Percentiles rank a stretch among this genome's conserved stretches.
phyloP scores from a whole-genome alignment of 352 stramenopile genomes.

The Globisporangium middletonii region DNA sequence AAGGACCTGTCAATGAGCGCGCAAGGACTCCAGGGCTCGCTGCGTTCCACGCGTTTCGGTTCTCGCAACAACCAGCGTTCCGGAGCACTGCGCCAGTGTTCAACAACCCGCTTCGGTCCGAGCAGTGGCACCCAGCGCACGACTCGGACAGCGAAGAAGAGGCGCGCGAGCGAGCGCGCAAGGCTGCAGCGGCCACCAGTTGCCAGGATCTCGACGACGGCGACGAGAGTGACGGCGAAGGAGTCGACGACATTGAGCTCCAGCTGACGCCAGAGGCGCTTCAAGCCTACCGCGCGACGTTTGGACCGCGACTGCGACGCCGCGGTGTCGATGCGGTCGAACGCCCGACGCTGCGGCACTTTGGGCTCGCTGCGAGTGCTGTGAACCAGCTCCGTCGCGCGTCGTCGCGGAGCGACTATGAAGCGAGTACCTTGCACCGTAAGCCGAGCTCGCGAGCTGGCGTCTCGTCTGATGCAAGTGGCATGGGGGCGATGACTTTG shows the following conservation, averaged over 20 bases:
- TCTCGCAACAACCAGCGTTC: conserved; percentile 45
- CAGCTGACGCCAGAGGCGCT: conserved; percentile 7
- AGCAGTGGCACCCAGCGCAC: conserved; percentile 35
- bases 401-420: not conserved
- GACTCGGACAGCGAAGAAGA: conserved; percentile 46
- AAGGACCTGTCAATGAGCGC: too few species aligned
- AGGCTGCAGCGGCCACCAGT: not conserved
- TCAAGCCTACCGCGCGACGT: conserved; percentile 8
- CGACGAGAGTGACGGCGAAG: conserved; percentile 11
- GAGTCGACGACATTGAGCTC: conserved; percentile 18
- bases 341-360: conserved; percentile 2
- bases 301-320: conserved; percentile 3
- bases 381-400: not conserved
- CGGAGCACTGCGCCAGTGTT: conserved; percentile 20
- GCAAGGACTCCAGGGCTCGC: not conserved
- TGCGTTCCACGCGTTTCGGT: conserved; percentile 23
- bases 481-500: too few species aligned
- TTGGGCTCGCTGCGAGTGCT: conserved; percentile 7
- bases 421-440: not conserved
- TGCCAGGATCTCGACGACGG: not conserved
- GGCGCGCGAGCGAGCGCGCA: not conserved
- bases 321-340: not conserved
- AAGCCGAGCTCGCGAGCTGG: not conserved
- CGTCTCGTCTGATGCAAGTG: too few species aligned
- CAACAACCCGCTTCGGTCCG: conserved; percentile 32